Conservation (phyloP, 306 rosid genomes). For the Prunus kanzakura region DNA sequence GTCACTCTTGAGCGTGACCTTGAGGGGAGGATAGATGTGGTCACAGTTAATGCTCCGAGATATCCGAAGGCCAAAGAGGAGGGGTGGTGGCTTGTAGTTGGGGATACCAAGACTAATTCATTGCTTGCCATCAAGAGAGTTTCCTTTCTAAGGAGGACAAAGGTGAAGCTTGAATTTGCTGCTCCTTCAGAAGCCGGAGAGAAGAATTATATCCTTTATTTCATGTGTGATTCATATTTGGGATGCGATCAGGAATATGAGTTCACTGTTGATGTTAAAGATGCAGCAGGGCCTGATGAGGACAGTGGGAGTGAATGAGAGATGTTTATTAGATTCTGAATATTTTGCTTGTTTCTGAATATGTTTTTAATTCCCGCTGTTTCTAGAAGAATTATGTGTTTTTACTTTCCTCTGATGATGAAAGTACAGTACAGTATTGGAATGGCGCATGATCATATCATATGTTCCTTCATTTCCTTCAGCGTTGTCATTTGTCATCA, state of each 20-base stretch:
- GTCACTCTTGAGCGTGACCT: conserved; percentile 78
- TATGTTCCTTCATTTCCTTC: too few relatives aligned
- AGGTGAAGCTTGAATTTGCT: conserved; percentile 66
- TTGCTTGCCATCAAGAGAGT: conserved; percentile 82
- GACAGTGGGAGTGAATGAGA: conserved; percentile 37
- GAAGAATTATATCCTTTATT: conserved; percentile 65
- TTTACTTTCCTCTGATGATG: too few relatives aligned
- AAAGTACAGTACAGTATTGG: too few relatives aligned
- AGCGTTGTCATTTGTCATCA: too few relatives aligned
- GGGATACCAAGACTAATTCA: conserved; percentile 66
- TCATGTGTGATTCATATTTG: conserved; percentile 94
- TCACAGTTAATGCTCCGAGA: conserved; percentile 69
- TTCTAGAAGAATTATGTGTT: too few relatives aligned
- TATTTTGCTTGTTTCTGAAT: background rate
- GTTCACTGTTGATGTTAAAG: conserved; percentile 63
- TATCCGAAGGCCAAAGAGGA: conserved; percentile 90
- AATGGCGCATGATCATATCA: too few relatives aligned
- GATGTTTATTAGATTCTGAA: background rate
- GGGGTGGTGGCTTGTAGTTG: conserved; percentile 97
- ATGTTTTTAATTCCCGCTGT: background rate
- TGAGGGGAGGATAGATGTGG: conserved; percentile 65
- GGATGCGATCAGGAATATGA: conserved; percentile 92
- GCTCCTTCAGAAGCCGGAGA: conserved; percentile 78
- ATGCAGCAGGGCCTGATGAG: conserved; percentile 42
- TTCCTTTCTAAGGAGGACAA: conserved; percentile 63